Percentiles rank a stretch among this genome's conserved stretches.
phyloP scores from a whole-genome alignment of 1,284 basidiomycete species.

The Microbotryomycetes sp. region DNA sequence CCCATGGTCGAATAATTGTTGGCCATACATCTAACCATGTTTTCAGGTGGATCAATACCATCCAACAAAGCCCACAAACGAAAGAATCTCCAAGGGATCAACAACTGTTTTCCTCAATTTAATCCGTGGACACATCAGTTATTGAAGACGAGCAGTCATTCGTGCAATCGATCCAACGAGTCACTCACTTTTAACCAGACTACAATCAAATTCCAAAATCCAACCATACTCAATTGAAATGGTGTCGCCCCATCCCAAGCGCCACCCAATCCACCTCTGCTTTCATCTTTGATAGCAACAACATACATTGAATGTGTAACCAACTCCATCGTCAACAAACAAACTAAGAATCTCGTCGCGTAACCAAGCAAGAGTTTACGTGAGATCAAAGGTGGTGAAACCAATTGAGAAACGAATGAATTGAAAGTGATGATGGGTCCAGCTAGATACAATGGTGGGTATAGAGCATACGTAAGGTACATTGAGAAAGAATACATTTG shows the following conservation, averaged over 20 bases:
- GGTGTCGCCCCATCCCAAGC: conserved; percentile 60
- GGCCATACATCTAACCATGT: conserved; percentile 97
- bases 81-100: conserved; percentile 97
- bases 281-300: conserved; percentile 82
- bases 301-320: conserved; percentile 94
- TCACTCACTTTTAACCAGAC: conserved; percentile 86
- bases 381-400: conserved; percentile 39
- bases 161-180: not conserved
- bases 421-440: conserved; percentile 97
- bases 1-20: conserved; percentile 93
- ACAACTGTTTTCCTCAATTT: conserved; percentile 55
- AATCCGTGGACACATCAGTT: too few relatives aligned
- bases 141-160: not conserved
- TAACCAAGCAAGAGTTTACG: conserved; percentile 51
- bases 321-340: conserved; percentile 79
- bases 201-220: conserved; percentile 94
- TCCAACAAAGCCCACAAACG: conserved; percentile 87
- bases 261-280: conserved; percentile 1
- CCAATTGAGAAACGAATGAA: conserved; percentile 77
- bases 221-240: conserved; percentile 81
- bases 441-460: conserved; percentile 90
- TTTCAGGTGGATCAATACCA: conserved; percentile 90
- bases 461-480: conserved; percentile 71
- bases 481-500: conserved; percentile 54
- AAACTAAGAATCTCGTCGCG: conserved; percentile 62